Evolutionary conservation across 169 alveolate species (phyloP).

Genomic region (Eimeria sp.): DNA sequence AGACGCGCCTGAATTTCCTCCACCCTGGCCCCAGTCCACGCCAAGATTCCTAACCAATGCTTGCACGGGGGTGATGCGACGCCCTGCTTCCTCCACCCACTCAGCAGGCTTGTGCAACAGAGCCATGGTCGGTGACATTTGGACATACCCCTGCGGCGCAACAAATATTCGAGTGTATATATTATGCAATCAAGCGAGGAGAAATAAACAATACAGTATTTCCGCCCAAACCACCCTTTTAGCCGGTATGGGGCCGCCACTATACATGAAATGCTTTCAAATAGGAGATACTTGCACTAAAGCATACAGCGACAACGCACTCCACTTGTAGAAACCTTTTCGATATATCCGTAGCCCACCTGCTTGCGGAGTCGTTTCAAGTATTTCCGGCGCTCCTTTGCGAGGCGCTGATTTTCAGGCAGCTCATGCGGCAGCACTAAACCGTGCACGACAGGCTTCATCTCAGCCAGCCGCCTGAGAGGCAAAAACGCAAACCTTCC

Average conservation of each 20-base stretch:
- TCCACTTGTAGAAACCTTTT: not conserved
- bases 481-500: not conserved
- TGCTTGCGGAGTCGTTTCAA: conserved; percentile 73
- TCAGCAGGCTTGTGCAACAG: conserved; percentile 75
- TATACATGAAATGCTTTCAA: not conserved
- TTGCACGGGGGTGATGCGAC: conserved; percentile 69
- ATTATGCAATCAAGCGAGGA: not conserved
- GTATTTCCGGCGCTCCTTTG: conserved; percentile 73
- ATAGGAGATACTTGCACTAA: not conserved
- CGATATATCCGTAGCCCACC: not conserved
- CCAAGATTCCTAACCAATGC: conserved; percentile 49
- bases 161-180: not conserved
- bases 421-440: conserved; percentile 86
- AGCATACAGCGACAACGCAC: not conserved
- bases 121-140: conserved; percentile 72
- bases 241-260: not conserved
- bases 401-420: conserved; percentile 74
- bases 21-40: conserved; percentile 35
- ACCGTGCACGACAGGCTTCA: conserved; percentile 86
- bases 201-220: not conserved
- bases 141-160: conserved; percentile 42
- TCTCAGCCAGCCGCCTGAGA: conserved; percentile 83
- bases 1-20: conserved; percentile 6
- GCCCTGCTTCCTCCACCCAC: conserved; percentile 80
- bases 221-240: not conserved